These are phyloP conservation scores for Haplographium delicatum DNA, from an alignment of 495 filamentous ascomycete species.

Conservation along the genomic window DNA sequence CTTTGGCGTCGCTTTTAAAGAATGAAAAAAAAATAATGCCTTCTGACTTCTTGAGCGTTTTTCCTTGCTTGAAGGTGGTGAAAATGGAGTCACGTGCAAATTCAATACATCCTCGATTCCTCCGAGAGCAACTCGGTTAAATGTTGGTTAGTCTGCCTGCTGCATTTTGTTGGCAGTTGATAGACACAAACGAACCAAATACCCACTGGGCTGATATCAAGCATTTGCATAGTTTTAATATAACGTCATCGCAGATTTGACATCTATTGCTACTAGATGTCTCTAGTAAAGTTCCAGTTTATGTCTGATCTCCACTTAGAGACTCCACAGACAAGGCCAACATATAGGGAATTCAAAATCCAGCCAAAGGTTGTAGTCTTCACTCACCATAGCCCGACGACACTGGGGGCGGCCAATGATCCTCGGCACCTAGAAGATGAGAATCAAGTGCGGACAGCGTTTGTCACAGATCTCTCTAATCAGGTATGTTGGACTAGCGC, in stretches of 20 bases:
- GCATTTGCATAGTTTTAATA: not conserved
- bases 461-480: slow-evolving; percentile 40
- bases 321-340: slow-evolving; percentile 20
- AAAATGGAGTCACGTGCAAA: too few species aligned
- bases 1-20: too few species aligned
- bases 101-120: too few species aligned
- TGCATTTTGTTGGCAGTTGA: too few species aligned
- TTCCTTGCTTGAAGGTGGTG: too few species aligned
- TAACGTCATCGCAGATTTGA: slow-evolving; percentile 1
- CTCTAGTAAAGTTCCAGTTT: slow-evolving; percentile 39
- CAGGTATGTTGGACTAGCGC: slow-evolving; percentile 41
- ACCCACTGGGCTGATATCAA: not conserved
- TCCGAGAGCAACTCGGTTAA: too few species aligned
- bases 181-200: not conserved
- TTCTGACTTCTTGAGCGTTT: too few species aligned
- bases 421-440: slow-evolving; percentile 31
- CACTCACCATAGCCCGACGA: slow-evolving; percentile 49
- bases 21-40: too few species aligned
- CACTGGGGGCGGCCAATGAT: slow-evolving; percentile 32
- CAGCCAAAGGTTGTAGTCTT: slow-evolving; percentile 39
- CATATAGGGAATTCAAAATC: slow-evolving; percentile 45
- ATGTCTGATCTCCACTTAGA: slow-evolving; percentile 57
- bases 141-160: too few species aligned
- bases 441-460: slow-evolving; percentile 36
- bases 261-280: slow-evolving; percentile 8